Percentiles rank a stretch among this genome's conserved stretches.
These are phyloP conservation scores for Nigrospora oryzae DNA, from an alignment of 2,329 filamentous ascomycete species.

Conservation along the genomic window DNA sequence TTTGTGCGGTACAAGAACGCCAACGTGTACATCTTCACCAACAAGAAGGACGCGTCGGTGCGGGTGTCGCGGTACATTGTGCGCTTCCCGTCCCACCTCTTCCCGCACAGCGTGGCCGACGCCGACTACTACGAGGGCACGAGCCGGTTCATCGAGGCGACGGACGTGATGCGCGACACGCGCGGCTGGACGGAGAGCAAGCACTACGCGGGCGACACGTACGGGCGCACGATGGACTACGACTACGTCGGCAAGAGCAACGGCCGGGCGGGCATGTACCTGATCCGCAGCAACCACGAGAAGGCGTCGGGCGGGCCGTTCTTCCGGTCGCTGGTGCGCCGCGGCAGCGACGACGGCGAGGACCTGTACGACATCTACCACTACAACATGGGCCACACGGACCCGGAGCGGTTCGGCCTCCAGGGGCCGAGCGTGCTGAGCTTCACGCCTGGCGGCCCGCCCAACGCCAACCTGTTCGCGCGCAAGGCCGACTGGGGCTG, in stretches of 20 bases:
- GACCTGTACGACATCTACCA: conserved; percentile 34
- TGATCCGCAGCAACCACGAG: conserved; percentile 30
- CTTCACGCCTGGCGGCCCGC: conserved; percentile 27
- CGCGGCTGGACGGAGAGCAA: conserved; percentile 27
- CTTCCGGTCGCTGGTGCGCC: conserved; percentile 28
- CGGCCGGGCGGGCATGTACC: conserved; percentile 23
- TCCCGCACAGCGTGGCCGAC: conserved; percentile 16
- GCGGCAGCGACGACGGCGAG: conserved; percentile 23
- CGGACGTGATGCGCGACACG: conserved; percentile 17
- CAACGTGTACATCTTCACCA: conserved; percentile 32
- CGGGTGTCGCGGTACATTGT: conserved; percentile 29
- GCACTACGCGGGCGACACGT: conserved; percentile 28
- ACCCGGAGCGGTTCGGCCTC: conserved; percentile 29
- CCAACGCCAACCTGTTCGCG: conserved; percentile 25
- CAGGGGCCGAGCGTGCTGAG: conserved; percentile 29
- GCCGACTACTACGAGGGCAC: conserved; percentile 22
- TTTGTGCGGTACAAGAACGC: conserved; percentile 25
- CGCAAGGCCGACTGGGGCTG: conserved; percentile 25
- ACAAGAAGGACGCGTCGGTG: conserved; percentile 28
- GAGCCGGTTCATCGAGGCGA: conserved; percentile 24
- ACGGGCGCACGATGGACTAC: conserved; percentile 27
- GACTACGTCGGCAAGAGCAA: conserved; percentile 28
- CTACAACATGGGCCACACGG: conserved; percentile 32
- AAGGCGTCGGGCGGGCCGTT: conserved; percentile 30
- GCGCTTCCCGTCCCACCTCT: conserved; percentile 20